Evolutionary conservation across 192 early-diverging fungal genomes (phyloP), one percentile per base, ranked within the genome.

Genomic region (Phycomyces blakesleeanus): DNA sequence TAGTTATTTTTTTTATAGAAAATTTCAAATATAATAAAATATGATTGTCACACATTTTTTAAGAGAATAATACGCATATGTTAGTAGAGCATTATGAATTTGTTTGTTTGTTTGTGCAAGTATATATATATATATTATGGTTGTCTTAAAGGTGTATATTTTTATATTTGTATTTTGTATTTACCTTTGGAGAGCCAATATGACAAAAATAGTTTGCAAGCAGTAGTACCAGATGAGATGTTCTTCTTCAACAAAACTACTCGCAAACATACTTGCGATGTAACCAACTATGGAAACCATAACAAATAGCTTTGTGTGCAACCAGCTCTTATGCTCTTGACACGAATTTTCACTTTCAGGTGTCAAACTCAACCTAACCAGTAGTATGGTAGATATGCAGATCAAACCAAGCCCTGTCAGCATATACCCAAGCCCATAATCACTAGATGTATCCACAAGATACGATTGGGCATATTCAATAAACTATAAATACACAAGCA

Each of bases 181-280:
- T 21, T 75, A 81, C 62, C 78, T 82, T 16, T 71, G 67, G 16
- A 76, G 6, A 0, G 63, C 59, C 12, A 75, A 75, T 26, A 83
- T 60, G 1, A 73, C 61, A 64, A 83, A 79, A 61, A 81, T 71
- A 2, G 86, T 89, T 55, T 87, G 85, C n/a, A 77, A 70, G 75
- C 84, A 84, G 68, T 82, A 90, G 65, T 85, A 86, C 88, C 87
- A 92, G 59, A 83, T 86, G 51, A 83, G 80, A 56, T 86, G 84
- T 65, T 91, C 89, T 52, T 91, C 87, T 67, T 91, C 89, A 4
- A 91, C 80, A 69, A 85, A 80, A 47, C 88, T 89, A 34, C 84
- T 89, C 7, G 88, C 79, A 68, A 78, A 79, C 44, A 85, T 53
- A 0, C 83, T 79, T n/a, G 82, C 14, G 34, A 81, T 52, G 44